These are phyloP conservation scores for Seiridium unicorne DNA, from an alignment of 2,329 filamentous ascomycete genomes.

Conservation along the genomic window DNA sequence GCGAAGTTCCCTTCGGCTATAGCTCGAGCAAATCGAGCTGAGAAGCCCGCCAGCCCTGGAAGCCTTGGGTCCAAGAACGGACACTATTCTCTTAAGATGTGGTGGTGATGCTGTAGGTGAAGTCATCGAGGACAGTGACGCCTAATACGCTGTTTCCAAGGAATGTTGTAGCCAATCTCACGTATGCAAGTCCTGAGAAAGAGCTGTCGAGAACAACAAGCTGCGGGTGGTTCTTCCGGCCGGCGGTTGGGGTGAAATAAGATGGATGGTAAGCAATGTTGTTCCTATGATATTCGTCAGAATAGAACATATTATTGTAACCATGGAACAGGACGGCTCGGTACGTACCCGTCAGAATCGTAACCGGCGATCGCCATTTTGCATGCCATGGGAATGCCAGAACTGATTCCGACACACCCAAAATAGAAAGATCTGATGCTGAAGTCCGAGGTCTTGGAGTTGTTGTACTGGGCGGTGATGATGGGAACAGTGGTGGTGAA, in stretches of 20 bases:
- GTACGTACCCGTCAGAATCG: background rate
- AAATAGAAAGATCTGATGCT: background rate
- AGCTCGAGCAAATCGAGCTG: background rate
- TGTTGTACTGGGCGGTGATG: background rate
- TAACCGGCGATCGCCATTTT: background rate
- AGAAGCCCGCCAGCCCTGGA: background rate
- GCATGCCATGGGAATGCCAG: background rate
- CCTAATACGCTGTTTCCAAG: background rate
- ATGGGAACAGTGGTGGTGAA: background rate
- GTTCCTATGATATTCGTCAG: background rate
- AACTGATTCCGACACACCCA: background rate
- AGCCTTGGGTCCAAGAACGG: background rate
- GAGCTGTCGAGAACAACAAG: background rate
- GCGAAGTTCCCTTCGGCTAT: background rate
- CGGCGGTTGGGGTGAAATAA: background rate
- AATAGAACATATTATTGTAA: no score
- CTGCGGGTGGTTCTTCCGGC: background rate
- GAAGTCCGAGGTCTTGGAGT: background rate
- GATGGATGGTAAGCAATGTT: background rate
- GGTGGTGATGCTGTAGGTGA: background rate
- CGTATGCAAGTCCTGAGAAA: background rate
- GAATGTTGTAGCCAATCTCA: background rate
- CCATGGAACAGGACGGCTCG: no score
- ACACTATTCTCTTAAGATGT: background rate
- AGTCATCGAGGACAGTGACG: background rate